Conservation (phyloP, 1,139 yeast genomes). For the Arxiozyma bovina region DNA sequence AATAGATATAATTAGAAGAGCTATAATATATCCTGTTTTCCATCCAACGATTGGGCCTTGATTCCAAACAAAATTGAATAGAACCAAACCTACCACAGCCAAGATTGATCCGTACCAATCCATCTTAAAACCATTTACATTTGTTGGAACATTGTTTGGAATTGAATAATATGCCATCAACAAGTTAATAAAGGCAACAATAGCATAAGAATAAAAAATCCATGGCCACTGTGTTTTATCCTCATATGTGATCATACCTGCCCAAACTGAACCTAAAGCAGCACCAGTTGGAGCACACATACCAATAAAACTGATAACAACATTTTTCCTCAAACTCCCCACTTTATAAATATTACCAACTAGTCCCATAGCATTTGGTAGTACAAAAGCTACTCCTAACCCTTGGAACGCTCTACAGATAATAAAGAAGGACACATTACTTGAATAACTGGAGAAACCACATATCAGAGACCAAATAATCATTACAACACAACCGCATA, state of each 20-base stretch:
- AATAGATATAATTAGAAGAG: constrained; percentile 37
- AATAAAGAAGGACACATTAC: constrained; percentile 41
- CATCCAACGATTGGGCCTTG: constrained; percentile 52
- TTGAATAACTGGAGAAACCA: constrained; percentile 39
- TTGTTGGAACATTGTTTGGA: constrained; percentile 32
- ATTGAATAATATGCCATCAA: constrained; percentile 30
- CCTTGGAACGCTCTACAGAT: constrained; percentile 48
- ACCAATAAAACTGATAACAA: constrained; percentile 45
- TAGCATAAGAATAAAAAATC: constrained; percentile 42
- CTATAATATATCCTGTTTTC: constrained; percentile 41
- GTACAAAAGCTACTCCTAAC: constrained; percentile 43
- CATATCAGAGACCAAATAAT: constrained; percentile 39
- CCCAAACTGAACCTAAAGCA: constrained; percentile 41
- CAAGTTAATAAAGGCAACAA: constrained; percentile 32
- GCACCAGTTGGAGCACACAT: constrained; percentile 52
- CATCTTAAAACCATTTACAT: constrained; percentile 24
- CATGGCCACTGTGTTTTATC: constrained; percentile 41
- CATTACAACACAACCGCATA: constrained; percentile 40
- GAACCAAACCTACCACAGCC: constrained; percentile 42
- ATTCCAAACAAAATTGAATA: constrained; percentile 46
- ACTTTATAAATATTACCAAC: constrained; percentile 41
- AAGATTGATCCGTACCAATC: constrained; percentile 40
- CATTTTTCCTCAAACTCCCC: constrained; percentile 40
- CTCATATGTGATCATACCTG: constrained; percentile 39
- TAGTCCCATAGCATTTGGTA: constrained; percentile 48